phyloP scores from a whole-genome alignment of 768 basidiomycete species.

The Lentinula aciculospora region DNA sequence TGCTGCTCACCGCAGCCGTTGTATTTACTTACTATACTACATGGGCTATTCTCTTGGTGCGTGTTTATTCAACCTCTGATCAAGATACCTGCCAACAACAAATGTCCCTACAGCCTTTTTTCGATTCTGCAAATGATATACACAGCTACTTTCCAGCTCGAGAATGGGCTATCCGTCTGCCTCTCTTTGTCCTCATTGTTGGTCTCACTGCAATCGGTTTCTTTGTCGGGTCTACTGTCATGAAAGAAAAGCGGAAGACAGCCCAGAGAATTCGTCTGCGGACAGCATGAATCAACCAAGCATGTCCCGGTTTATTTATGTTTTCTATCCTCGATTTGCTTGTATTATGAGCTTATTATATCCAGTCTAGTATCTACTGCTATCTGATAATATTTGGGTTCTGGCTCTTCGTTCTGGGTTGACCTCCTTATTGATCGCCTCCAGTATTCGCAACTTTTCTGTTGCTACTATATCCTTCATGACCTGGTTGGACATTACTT shows the following conservation, averaged over 20 bases:
- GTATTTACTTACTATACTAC: slow-evolving; percentile 88
- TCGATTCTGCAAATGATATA: slow-evolving; percentile 66
- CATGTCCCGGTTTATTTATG: slow-evolving; percentile 3
- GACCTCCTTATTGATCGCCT: slow-evolving; percentile 21
- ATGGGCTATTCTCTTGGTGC: slow-evolving; percentile 85
- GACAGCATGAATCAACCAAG: slow-evolving; percentile 39
- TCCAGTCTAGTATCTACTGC: slow-evolving; percentile 4
- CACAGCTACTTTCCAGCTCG: slow-evolving; percentile 79
- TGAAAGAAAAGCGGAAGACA: slow-evolving; percentile 68
- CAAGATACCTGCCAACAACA: slow-evolving; percentile 5
- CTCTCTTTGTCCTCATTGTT: slow-evolving; percentile 74
- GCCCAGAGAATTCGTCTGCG: slow-evolving; percentile 57
- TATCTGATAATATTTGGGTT: not conserved
- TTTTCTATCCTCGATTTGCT: not conserved
- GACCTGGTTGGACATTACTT: slow-evolving; percentile 50
- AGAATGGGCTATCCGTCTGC: slow-evolving; percentile 90
- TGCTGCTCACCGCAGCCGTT: slow-evolving; percentile 72
- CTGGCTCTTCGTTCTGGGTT: slow-evolving; percentile 2
- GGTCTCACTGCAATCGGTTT: slow-evolving; percentile 77
- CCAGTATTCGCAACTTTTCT: slow-evolving; percentile 59
- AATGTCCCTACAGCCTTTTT: slow-evolving; percentile 61
- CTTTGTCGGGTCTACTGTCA: slow-evolving; percentile 73
- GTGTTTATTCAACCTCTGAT: slow-evolving; percentile 18
- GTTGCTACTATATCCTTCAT: slow-evolving; percentile 60
- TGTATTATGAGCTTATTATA: not conserved